Evolutionary conservation across 176 grass and related monocot species (phyloP).

Genomic region (Oryza longistaminata): DNA sequence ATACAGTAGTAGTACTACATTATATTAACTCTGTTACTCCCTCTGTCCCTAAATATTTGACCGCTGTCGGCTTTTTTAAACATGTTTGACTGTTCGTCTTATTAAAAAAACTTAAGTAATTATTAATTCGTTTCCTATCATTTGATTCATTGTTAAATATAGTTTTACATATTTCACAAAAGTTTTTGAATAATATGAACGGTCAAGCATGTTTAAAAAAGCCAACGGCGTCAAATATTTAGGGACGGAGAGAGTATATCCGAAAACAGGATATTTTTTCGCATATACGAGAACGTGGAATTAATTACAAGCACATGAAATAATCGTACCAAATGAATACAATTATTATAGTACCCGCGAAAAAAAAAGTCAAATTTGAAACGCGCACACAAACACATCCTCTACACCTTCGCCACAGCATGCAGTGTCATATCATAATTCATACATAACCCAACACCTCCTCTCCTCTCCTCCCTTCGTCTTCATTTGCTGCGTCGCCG

Average conservation of each 20-base stretch:
- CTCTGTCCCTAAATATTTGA: too few species aligned
- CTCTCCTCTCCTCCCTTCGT: neutral
- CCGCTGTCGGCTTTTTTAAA: too few species aligned
- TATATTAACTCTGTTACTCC: neutral
- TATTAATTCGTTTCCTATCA: too few species aligned
- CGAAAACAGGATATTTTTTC: neutral
- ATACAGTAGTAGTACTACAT: neutral
- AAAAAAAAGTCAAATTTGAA: slow-evolving; percentile 34
- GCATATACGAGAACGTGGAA: neutral
- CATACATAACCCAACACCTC: neutral
- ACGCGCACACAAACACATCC: neutral
- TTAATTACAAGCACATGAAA: neutral
- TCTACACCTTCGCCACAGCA: neutral
- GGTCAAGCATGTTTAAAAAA: too few species aligned
- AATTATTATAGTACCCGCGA: neutral
- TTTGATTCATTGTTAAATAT: too few species aligned
- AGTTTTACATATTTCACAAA: too few species aligned
- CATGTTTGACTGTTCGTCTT: too few species aligned
- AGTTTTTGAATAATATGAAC: too few species aligned
- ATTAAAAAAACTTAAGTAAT: too few species aligned
- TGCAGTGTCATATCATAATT: neutral
- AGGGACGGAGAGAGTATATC: neutral
- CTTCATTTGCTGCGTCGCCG: too few species aligned
- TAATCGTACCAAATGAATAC: neutral
- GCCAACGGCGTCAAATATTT: too few species aligned